Percentiles rank a stretch among this genome's conserved stretches.
phyloP scores from a whole-genome alignment of 257 asterid species.

The Thymus quinquecostatus region DNA sequence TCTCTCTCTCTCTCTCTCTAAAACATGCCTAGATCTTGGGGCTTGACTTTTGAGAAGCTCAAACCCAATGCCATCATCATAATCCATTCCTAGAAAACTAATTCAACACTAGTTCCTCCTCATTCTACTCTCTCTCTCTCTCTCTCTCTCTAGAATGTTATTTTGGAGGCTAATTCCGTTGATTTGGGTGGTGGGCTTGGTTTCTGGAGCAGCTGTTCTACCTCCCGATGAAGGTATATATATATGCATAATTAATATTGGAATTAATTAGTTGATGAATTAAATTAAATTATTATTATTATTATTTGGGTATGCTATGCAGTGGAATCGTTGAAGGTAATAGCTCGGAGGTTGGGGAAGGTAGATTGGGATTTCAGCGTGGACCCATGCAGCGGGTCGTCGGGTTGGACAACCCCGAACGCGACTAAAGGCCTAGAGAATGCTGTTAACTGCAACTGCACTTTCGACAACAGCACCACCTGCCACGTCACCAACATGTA shows the following conservation, averaged over 20 bases:
- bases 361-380: slow-evolving; percentile 55
- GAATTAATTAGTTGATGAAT: too few species aligned
- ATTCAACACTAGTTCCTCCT: too few species aligned
- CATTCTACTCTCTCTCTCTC: too few species aligned
- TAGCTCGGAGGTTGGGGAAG: slow-evolving; percentile 52
- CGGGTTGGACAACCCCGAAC: slow-evolving; percentile 44
- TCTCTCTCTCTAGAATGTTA: slow-evolving; percentile 23
- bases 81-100: too few species aligned
- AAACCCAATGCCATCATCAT: too few species aligned
- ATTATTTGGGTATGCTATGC: neutral
- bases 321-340: slow-evolving; percentile 51
- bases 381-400: slow-evolving; percentile 58
- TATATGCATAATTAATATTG: neutral
- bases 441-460: slow-evolving; percentile 51
- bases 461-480: slow-evolving; percentile 29
- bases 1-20: neutral
- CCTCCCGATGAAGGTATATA: slow-evolving; percentile 45
- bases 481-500: slow-evolving; percentile 71
- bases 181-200: slow-evolving; percentile 31
- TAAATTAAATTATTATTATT: neutral
- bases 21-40: too few species aligned
- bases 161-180: slow-evolving; percentile 30
- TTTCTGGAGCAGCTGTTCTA: slow-evolving; percentile 39
- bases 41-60: too few species aligned
- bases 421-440: slow-evolving; percentile 34